Evolutionary conservation across 768 basidiomycete species (phyloP).

Genomic region (Mycena crocata): DNA sequence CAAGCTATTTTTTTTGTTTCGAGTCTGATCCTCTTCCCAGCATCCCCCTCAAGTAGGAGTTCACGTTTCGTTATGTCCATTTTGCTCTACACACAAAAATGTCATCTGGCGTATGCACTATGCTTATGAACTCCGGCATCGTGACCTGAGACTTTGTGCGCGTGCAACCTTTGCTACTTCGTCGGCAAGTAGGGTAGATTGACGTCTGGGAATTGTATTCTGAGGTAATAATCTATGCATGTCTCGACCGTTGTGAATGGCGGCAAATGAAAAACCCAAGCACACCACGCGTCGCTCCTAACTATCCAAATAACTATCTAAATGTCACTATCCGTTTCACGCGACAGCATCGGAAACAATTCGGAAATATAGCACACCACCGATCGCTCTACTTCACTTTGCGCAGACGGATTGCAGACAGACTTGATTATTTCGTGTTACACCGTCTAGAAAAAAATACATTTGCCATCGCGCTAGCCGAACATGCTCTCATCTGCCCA

Average conservation of each 20-base stretch:
- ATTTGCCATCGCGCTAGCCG: neutral
- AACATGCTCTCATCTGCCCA: constrained; percentile 32
- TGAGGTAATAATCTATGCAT: too few species aligned
- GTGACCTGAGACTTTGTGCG: constrained; percentile 25
- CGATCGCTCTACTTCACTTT: too few species aligned
- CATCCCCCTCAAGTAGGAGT: constrained; percentile 94
- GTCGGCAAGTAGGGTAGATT: too few species aligned
- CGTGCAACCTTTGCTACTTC: neutral
- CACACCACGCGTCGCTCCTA: too few species aligned
- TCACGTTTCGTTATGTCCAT: constrained; percentile 36
- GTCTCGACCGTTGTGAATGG: too few species aligned
- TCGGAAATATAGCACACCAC: too few species aligned
- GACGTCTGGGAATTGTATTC: neutral
- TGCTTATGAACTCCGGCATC: constrained; percentile 28
- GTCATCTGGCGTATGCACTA: constrained; percentile 32
- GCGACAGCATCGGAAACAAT: too few species aligned
- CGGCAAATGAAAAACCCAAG: too few species aligned
- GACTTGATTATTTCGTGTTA: too few species aligned
- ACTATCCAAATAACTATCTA: too few species aligned
- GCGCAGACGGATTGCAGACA: too few species aligned
- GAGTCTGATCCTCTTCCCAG: constrained; percentile 46
- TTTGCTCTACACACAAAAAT: constrained; percentile 29
- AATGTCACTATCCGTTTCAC: too few species aligned
- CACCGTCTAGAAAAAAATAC: neutral
- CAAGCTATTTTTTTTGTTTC: neutral